phyloP scores from a whole-genome alignment of 192 early-diverging fungal genomes.

The Allomyces javanicus region DNA sequence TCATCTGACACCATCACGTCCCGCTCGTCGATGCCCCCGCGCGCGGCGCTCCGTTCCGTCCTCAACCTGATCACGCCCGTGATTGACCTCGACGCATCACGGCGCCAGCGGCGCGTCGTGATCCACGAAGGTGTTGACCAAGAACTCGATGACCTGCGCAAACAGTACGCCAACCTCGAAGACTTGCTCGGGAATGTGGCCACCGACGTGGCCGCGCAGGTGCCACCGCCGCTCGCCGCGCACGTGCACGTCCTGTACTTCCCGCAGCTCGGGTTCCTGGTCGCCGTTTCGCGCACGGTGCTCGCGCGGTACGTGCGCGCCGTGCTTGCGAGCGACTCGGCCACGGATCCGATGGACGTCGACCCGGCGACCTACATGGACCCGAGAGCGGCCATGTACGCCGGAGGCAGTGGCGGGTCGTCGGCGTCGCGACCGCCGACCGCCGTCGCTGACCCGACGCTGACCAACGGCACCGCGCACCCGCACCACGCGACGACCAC shows the following conservation, averaged over 20 bases:
- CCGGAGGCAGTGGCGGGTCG: no score
- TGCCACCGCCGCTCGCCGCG: background rate
- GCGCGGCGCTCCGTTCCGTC: background rate
- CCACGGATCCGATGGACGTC: background rate
- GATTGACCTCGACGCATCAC: constrained; percentile 1
- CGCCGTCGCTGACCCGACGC: background rate
- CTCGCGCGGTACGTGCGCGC: background rate
- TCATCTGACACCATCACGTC: no score
- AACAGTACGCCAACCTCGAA: background rate
- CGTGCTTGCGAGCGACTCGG: background rate
- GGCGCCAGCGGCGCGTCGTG: no score
- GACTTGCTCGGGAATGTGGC: constrained; percentile 1
- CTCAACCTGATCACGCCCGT: background rate
- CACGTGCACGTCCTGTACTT: background rate
- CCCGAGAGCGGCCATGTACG: no score
- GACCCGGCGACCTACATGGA: no score
- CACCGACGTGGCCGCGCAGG: no score
- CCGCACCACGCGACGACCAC: no score
- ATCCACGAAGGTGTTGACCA: background rate
- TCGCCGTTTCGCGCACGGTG: background rate
- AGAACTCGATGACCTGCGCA: constrained; percentile 2
- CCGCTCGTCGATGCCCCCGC: no score
- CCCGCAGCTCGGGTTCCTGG: background rate
- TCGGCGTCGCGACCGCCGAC: no score
- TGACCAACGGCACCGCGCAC: background rate